Base-by-base conservation (phyloP, 176 grass and related monocot genomes). In the Bromus sterilis region DNA sequence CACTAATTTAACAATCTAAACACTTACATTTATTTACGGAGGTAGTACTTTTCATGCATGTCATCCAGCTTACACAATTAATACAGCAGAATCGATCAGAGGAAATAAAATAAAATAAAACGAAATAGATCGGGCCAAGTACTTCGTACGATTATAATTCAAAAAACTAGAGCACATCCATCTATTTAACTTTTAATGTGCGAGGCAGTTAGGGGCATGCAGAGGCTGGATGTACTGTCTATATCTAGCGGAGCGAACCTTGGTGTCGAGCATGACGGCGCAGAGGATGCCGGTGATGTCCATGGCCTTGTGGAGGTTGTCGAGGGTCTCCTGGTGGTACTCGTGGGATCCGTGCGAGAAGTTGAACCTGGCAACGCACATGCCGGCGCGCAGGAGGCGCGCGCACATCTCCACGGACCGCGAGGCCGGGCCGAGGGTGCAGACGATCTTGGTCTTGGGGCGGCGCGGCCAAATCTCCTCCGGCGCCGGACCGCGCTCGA, bases 241-340 rank as follows among this genome's bases (percentile, higher is more conserved):
- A n/a, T n/a, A n/a, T n/a, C n/a, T n/a, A n/a, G n/a, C n/a, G n/a
- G 16, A 4, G 21, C 11, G 23, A 34, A 92, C 94, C 94, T 97
- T 97, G 6, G 94, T 97, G 85, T 97, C 91, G 53, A 97, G 89
- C 94, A 97, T 91, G 69, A 91, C 91, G 84, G 94, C 94, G 89
- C 94, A 97, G 57, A 93, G 85, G 41, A 97, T 78, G 40, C 92
- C 87, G 32, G 92, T 97, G 69, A 83, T 39, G 0, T 91, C 94
- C 89, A 94, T 94, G 66, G 92, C 89, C 44, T 56, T 53, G 25
- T 81, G 94, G 57, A 97, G 94, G 64, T 97, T 94, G 23, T 92
- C 83, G 18, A 97, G 89, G 36, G 94, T 94, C 85, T 97, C 87
- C 77, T 97, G 83, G 80, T 94, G 94, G 74, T 97, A 97, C 33